Conservation (phyloP, 805 yeast genomes). For the Candida hungchunana region DNA sequence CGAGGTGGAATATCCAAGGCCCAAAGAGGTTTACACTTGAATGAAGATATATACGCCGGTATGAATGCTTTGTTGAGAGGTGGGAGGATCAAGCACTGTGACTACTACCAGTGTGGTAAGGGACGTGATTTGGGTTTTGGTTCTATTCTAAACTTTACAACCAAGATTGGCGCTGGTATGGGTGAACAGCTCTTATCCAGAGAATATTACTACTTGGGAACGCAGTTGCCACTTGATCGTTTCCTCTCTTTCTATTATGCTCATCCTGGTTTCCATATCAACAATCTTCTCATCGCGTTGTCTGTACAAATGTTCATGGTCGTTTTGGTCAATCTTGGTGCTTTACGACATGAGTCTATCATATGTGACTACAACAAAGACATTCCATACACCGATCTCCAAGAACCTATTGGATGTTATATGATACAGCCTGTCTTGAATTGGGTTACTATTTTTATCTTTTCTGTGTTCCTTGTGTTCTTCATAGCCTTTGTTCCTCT, state of each 20-base stretch:
- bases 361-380: conserved; percentile 62
- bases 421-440: conserved; percentile 79
- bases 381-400: conserved; percentile 68
- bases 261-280: conserved; percentile 93
- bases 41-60: conserved; percentile 96
- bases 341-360: conserved; percentile 69
- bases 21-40: conserved; percentile 86
- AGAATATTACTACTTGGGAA: conserved; percentile 88
- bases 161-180: conserved; percentile 98
- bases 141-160: conserved; percentile 86
- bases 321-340: conserved; percentile 72
- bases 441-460: conserved; percentile 86
- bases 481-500: conserved; percentile 88
- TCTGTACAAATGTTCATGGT: conserved; percentile 87
- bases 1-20: conserved; percentile 96
- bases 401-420: conserved; percentile 79
- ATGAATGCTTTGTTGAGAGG: conserved; percentile 87
- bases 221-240: conserved; percentile 82
- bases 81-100: conserved; percentile 92
- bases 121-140: conserved; percentile 95
- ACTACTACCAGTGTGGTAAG: conserved; percentile 94
- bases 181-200: conserved; percentile 93
- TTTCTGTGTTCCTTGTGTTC: conserved; percentile 89
- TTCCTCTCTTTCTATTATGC: conserved; percentile 93
- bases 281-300: conserved; percentile 80